Percentiles rank a stretch among this genome's conserved stretches.
These are phyloP conservation scores for Anacardium occidentale DNA, from an alignment of 345 rosid genomes.

Conservation along the genomic window DNA sequence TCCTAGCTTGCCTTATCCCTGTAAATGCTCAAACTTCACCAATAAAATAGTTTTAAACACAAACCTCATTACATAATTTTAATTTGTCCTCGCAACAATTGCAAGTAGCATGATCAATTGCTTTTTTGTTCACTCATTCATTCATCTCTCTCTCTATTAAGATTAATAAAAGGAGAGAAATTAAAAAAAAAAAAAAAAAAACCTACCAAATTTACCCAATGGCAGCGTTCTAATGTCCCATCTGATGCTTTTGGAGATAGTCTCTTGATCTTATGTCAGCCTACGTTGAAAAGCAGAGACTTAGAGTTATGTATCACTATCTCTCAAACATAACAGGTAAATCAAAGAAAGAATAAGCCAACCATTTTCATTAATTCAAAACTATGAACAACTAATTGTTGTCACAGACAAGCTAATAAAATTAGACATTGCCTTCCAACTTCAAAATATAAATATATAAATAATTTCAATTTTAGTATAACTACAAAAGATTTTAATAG, in stretches of 20 bases:
- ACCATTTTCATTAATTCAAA: not conserved
- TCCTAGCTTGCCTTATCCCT: not conserved
- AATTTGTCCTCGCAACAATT: not conserved
- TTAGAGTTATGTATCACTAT: not conserved
- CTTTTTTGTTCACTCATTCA: not conserved
- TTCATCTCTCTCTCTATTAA: not conserved
- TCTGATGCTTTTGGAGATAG: constrained; percentile 48
- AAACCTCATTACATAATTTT: not conserved
- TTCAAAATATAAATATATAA: not conserved
- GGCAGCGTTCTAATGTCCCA: constrained; percentile 25
- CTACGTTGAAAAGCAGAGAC: constrained; percentile 32
- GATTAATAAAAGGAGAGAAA: not conserved
- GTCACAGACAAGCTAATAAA: not conserved
- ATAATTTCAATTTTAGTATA: not conserved
- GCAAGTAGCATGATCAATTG: not conserved
- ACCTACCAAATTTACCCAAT: constrained; percentile 22
- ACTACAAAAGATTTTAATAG: not conserved
- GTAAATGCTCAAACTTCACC: not conserved
- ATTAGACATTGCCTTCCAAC: constrained; percentile 10
- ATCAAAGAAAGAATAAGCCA: not conserved
- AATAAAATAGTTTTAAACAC: not conserved
- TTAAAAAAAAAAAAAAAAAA: not conserved
- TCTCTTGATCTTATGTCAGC: constrained; percentile 81
- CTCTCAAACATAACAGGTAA: constrained; percentile 3
- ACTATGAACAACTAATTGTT: not conserved